Conservation (phyloP, 208 protist species). For the Leishmania tarentolae region DNA sequence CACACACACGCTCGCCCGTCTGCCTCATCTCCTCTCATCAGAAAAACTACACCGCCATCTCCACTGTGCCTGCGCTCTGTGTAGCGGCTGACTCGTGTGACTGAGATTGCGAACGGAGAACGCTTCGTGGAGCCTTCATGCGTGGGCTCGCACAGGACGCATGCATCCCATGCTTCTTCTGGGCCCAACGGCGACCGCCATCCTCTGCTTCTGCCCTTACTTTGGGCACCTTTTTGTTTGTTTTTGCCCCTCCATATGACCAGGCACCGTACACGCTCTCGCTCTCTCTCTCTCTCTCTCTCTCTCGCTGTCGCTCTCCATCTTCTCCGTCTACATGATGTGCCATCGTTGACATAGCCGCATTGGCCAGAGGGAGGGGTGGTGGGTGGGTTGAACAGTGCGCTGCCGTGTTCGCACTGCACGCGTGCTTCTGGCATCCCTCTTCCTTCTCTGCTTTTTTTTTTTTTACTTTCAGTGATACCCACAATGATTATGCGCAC, state of each 20-base stretch:
- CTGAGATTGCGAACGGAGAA: neutral
- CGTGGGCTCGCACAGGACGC: neutral
- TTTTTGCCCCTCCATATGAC: neutral
- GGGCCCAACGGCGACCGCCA: neutral
- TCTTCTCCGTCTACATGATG: neutral
- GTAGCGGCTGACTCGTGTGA: neutral
- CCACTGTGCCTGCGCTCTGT: neutral
- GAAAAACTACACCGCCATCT: neutral
- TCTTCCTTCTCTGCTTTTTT: neutral
- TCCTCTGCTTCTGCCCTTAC: neutral
- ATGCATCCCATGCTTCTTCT: neutral
- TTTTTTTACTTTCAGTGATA: neutral
- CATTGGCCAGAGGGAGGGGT: neutral
- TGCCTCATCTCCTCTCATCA: neutral
- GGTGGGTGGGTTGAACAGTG: neutral
- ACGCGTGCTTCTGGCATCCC: neutral
- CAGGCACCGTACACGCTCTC: neutral
- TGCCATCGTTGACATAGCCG: too few relatives aligned
- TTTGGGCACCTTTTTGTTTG: neutral
- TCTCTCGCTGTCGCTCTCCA: neutral
- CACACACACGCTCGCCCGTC: neutral
- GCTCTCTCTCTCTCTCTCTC: neutral
- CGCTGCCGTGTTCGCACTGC: neutral
- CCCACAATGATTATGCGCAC: neutral
- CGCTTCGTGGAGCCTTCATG: neutral